Base-by-base conservation (phyloP, 2,329 filamentous ascomycete genomes). In the Xylaria sp. region DNA sequence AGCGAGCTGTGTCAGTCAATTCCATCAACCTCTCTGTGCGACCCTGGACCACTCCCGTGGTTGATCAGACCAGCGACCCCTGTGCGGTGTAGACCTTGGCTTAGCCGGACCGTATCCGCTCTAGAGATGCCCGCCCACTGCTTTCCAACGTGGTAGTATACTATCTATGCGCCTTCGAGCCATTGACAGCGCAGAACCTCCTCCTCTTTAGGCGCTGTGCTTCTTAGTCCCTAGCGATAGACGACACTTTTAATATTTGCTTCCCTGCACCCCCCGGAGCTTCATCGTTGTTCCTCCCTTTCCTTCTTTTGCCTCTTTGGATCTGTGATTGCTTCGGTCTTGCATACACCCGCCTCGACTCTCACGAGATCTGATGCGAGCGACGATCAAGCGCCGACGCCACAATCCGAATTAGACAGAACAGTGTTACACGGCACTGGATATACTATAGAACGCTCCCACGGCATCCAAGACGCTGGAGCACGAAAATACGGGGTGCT, bases 41-140 rank as follows among this genome's bases (percentile, higher is more conserved):
- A 76, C 77, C 76, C 77, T 80, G 74, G 75, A 74, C 75, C 72
- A 66, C 73, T 71, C 76, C 78, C 77, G 77, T 81, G 78, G 78
- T 76, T 77, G 75, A 75, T 76, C 74, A 76, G 75, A 80, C 56
- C 56, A 69, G 70, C 66, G 70, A 68, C 78, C 79, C 79, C 76
- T 79, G 74, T 76, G 74, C 74, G 76, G 77, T 80, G 78, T 77
- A 80, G 75, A 75, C 75, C 77, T 78, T 78, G 79, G 77, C 78
- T 79, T 80, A 76, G 80, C 82, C 81, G 82, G 81, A 78, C 81
- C 80, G 80, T 80, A 81, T 81, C 81, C 81, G 82, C 81, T 81
- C 79, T 78, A 80, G 79, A 82, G 81, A 80, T 80, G 79, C 78
- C 78, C 78, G 76, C 79, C 79, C 78, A 78, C 78, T 79, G 79